Conservation (phyloP, 2,329 filamentous ascomycete genomes). For the Alternaria brassicae region DNA sequence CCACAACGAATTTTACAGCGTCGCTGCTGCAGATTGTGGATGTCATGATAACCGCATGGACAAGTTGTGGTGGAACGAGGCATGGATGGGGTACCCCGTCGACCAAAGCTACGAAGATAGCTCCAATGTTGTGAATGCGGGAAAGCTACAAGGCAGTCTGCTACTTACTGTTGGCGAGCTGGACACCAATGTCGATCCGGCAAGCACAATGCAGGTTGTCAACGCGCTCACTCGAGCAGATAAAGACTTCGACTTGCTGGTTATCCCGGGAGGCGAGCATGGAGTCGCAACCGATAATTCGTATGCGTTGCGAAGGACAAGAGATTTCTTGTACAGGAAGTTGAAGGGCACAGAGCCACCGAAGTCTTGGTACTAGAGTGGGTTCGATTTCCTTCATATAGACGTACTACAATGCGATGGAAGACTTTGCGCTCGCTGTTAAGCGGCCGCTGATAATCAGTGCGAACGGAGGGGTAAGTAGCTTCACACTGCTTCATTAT, state of each 20-base stretch:
- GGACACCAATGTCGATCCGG: constrained; percentile 42
- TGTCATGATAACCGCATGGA: constrained; percentile 43
- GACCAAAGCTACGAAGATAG: constrained; percentile 29
- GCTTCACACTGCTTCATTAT: not conserved
- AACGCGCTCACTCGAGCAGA: constrained; percentile 27
- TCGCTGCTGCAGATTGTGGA: constrained; percentile 34
- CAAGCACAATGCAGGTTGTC: constrained; percentile 37
- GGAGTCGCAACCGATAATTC: constrained; percentile 12
- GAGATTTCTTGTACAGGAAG: not conserved
- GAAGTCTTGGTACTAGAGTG: not conserved
- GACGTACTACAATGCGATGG: not conserved
- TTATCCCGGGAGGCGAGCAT: constrained; percentile 31
- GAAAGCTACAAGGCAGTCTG: constrained; percentile 24
- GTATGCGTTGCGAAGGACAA: not conserved
- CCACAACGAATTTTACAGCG: constrained; percentile 40
- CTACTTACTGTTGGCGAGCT: constrained; percentile 44
- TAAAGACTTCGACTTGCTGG: constrained; percentile 34
- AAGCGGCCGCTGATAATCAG: rapidly evolving
- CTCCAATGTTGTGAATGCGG: constrained; percentile 36
- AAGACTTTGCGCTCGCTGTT: not conserved
- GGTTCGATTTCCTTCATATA: not conserved
- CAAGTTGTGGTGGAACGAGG: constrained; percentile 41
- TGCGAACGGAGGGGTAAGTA: too few species aligned
- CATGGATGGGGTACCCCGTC: constrained; percentile 36
- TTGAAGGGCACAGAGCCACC: not conserved